These are phyloP conservation scores for Przewalskia tangutica DNA, from an alignment of 257 asterid genomes.

Conservation along the genomic window DNA sequence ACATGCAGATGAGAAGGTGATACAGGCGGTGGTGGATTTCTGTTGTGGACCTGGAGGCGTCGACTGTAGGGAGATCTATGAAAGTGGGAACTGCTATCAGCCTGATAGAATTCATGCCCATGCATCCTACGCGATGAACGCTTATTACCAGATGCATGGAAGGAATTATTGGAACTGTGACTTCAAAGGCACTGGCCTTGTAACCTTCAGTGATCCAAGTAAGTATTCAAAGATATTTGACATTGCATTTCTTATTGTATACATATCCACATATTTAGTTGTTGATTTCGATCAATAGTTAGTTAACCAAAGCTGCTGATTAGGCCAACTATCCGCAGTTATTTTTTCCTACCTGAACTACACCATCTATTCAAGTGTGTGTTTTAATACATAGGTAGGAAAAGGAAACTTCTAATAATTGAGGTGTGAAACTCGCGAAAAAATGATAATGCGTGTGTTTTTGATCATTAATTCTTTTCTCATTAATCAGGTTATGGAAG, in stretches of 20 bases:
- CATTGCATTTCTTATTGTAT: not conserved
- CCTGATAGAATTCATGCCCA: slow-evolving; percentile 44
- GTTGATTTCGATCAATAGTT: not conserved
- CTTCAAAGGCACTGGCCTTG: slow-evolving; percentile 50
- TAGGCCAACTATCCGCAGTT: no score
- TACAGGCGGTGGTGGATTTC: slow-evolving; percentile 37
- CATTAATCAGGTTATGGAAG: slow-evolving; percentile 37
- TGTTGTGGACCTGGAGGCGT: slow-evolving; percentile 58
- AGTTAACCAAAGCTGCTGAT: no score
- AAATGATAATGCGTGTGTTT: no score
- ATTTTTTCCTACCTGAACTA: no score
- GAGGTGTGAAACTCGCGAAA: no score
- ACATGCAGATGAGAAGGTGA: slow-evolving; percentile 47
- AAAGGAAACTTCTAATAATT: no score
- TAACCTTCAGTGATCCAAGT: slow-evolving; percentile 57
- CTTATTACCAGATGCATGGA: slow-evolving; percentile 65
- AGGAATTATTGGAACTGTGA: slow-evolving; percentile 62
- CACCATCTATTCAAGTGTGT: no score
- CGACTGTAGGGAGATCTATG: slow-evolving; percentile 42
- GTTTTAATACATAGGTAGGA: no score
- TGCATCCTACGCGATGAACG: slow-evolving; percentile 54
- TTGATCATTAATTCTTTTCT: no score
- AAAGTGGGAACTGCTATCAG: slow-evolving; percentile 29
- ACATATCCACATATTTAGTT: not conserved
- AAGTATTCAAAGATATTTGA: not conserved